Percentiles rank a stretch among this genome's conserved stretches.
phyloP scores from a whole-genome alignment of 129 eudicot genomes.

The Lactuca saligna region DNA sequence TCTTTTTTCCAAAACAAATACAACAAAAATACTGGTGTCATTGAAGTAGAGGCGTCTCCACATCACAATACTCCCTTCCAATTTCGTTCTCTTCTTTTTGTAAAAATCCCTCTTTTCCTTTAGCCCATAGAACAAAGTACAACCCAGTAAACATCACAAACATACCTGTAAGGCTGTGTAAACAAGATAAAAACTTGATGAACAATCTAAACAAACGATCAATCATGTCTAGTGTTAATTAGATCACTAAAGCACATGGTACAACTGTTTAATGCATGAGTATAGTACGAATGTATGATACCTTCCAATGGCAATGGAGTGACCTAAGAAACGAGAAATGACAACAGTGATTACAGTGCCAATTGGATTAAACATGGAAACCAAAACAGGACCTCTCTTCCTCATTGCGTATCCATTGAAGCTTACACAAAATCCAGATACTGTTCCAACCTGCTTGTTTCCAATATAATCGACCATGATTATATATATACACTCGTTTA shows the following conservation, averaged over 20 bases:
- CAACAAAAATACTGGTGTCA: neutral
- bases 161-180: constrained; percentile 59
- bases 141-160: constrained; percentile 66
- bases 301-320: constrained; percentile 54
- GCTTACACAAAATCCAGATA: constrained; percentile 53
- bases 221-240: too few species aligned
- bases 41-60: constrained; percentile 53
- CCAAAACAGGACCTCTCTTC: constrained; percentile 76
- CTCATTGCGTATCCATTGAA: constrained; percentile 74
- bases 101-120: constrained; percentile 50
- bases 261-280: neutral
- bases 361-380: constrained; percentile 63
- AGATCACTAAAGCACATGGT: neutral
- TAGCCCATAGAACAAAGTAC: constrained; percentile 75
- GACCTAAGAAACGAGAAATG: constrained; percentile 36
- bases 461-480: neutral
- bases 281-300: constrained; percentile 6
- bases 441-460: constrained; percentile 44
- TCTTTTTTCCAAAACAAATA: too few species aligned
- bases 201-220: too few species aligned
- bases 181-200: neutral
- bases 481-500: neutral
- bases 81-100: neutral
- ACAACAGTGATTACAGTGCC: constrained; percentile 51
- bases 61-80: constrained; percentile 28